Conservation (phyloP, 202 grass and related monocot genomes). For the Eragrostis tef region DNA sequence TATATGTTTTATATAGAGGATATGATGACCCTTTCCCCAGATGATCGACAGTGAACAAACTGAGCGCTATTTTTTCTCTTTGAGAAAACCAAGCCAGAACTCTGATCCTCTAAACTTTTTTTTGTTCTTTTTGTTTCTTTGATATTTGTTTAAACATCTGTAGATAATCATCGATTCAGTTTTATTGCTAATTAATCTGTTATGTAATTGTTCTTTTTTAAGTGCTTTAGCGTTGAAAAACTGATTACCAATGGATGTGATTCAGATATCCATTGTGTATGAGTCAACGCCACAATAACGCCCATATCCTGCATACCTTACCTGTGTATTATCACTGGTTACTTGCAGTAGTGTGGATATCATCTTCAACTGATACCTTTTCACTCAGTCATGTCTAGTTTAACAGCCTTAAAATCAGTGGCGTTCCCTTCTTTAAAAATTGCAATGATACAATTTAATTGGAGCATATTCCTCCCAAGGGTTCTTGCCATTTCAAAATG, state of each 20-base stretch:
- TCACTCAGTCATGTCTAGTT: neutral
- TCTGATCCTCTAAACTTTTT: conserved; percentile 46
- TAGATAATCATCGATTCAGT: neutral
- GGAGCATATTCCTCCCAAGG: too few relatives aligned
- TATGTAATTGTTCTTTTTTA: neutral
- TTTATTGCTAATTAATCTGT: too few relatives aligned
- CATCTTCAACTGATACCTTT: neutral
- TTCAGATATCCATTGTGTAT: conserved; percentile 38
- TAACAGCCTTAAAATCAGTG: too few relatives aligned
- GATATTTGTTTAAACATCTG: neutral
- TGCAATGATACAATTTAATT: too few relatives aligned
- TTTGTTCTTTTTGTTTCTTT: neutral
- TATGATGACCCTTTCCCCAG: conserved; percentile 71
- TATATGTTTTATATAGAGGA: conserved; percentile 8
- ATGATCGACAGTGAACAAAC: conserved; percentile 64
- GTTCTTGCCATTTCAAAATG: neutral
- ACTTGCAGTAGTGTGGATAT: conserved; percentile 15
- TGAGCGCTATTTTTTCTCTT: conserved; percentile 53
- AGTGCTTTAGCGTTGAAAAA: neutral
- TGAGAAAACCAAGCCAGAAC: conserved; percentile 59
- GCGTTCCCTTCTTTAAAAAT: too few relatives aligned
- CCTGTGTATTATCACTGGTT: conserved; percentile 16
- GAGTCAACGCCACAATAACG: conserved; percentile 43
- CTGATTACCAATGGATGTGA: conserved; percentile 4
- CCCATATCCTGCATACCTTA: neutral